These are phyloP conservation scores for Schoenoplectus triqueter DNA, from an alignment of 202 grass and related monocot species.

Conservation along the genomic window DNA sequence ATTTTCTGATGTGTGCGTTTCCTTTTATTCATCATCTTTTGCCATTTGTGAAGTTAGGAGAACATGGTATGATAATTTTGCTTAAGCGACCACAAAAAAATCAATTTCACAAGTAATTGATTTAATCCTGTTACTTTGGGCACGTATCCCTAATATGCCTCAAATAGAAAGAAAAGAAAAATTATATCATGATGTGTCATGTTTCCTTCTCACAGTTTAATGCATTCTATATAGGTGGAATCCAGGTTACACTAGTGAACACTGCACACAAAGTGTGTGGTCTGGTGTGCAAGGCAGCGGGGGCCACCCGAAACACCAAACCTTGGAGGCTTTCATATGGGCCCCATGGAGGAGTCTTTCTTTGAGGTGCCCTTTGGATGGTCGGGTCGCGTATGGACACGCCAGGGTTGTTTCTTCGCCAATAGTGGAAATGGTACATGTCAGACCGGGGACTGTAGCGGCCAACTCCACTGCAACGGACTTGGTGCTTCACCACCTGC, in stretches of 20 bases:
- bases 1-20: not conserved
- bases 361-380: constrained; percentile 62
- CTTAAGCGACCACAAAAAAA: not conserved
- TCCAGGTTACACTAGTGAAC: constrained; percentile 81
- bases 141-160: not conserved
- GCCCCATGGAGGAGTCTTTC: constrained; percentile 49
- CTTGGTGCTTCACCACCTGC: constrained; percentile 41
- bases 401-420: constrained; percentile 70
- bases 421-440: constrained; percentile 48
- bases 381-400: constrained; percentile 76
- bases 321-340: constrained; percentile 74
- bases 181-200: not conserved
- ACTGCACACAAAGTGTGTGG: constrained; percentile 76
- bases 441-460: constrained; percentile 68
- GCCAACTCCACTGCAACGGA: constrained; percentile 50
- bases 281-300: constrained; percentile 58
- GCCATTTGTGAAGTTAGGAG: not conserved
- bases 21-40: constrained; percentile 9
- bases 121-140: not conserved
- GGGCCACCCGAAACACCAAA: constrained; percentile 54
- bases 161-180: not conserved
- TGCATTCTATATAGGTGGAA: constrained; percentile 29
- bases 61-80: not conserved
- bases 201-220: not conserved
- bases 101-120: not conserved